Conservation (phyloP, 208 protist species). For the Leishmania turanica region DNA sequence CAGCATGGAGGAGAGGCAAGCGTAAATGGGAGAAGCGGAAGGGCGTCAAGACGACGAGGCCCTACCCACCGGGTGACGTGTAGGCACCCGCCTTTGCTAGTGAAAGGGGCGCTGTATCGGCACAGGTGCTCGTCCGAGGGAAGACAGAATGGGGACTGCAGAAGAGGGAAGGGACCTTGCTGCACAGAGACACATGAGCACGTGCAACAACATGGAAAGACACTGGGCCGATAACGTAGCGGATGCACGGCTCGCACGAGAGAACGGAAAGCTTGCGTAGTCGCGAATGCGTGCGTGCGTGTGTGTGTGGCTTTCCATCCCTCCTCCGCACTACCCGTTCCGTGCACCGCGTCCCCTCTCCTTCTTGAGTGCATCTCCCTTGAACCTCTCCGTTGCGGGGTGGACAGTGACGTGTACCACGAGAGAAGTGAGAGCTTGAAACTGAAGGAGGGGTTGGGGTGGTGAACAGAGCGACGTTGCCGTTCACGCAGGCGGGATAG, state of each 20-base stretch:
- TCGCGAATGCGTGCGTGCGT: no score
- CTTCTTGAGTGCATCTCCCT: not conserved
- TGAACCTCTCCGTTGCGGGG: not conserved
- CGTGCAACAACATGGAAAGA: not conserved
- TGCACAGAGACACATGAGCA: not conserved
- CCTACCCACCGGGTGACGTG: not conserved
- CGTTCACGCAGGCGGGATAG: not conserved
- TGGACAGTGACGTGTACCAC: not conserved
- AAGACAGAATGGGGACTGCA: not conserved
- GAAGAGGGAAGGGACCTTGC: not conserved
- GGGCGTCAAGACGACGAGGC: not conserved
- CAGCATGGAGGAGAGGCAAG: not conserved
- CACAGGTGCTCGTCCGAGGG: not conserved
- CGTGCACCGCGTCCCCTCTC: not conserved
- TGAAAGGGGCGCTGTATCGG: not conserved
- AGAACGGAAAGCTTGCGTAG: not conserved
- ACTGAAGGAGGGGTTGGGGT: not conserved
- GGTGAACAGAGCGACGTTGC: not conserved
- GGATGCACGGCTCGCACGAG: not conserved
- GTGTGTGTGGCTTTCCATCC: not conserved
- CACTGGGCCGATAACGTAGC: not conserved
- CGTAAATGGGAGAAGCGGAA: not conserved
- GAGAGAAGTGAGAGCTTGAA: not conserved
- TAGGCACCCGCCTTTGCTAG: not conserved
- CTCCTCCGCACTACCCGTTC: not conserved